phyloP scores from a whole-genome alignment of 768 basidiomycete genomes.

The Panaeolus papilionaceus region DNA sequence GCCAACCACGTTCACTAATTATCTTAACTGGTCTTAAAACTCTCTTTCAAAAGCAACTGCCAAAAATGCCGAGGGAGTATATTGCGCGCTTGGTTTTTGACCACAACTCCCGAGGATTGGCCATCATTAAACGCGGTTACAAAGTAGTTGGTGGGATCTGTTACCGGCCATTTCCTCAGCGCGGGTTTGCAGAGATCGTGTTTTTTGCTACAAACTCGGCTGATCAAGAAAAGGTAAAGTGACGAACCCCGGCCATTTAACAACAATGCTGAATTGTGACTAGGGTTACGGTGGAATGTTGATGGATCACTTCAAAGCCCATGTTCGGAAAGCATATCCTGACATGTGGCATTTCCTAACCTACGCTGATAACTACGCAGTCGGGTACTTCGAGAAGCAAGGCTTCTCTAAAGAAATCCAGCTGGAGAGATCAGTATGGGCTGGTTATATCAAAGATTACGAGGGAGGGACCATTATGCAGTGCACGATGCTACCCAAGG shows the following conservation, averaged over 20 bases:
- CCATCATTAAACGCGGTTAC: conserved; percentile 93
- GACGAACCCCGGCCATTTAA: not conserved
- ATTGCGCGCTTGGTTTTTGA: conserved; percentile 96
- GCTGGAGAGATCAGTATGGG: conserved; percentile 91
- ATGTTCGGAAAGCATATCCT: conserved; percentile 84
- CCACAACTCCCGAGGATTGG: conserved; percentile 88
- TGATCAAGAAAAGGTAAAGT: conserved; percentile 92
- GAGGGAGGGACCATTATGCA: conserved; percentile 99
- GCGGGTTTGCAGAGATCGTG: conserved; percentile 97
- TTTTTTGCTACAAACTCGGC: conserved; percentile 98
- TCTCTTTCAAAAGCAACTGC: conserved; percentile 95
- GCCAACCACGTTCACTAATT: conserved; percentile 74
- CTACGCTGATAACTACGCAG: conserved; percentile 98
- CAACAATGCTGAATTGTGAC: not conserved
- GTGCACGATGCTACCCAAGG: conserved; percentile 92
- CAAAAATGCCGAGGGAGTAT: conserved; percentile 99
- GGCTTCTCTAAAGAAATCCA: conserved; percentile 98
- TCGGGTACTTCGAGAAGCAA: conserved; percentile 99
- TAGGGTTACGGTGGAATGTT: conserved; percentile 98
- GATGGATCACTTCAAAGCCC: conserved; percentile 98
- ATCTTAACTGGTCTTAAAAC: conserved; percentile 96
- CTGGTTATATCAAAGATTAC: conserved; percentile 99
- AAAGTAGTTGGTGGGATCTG: conserved; percentile 99
- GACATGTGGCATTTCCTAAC: conserved; percentile 95
- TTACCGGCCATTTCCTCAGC: conserved; percentile 93